Conservation (phyloP, 2,329 filamentous ascomycete genomes). For the Colletotrichum salicis region DNA sequence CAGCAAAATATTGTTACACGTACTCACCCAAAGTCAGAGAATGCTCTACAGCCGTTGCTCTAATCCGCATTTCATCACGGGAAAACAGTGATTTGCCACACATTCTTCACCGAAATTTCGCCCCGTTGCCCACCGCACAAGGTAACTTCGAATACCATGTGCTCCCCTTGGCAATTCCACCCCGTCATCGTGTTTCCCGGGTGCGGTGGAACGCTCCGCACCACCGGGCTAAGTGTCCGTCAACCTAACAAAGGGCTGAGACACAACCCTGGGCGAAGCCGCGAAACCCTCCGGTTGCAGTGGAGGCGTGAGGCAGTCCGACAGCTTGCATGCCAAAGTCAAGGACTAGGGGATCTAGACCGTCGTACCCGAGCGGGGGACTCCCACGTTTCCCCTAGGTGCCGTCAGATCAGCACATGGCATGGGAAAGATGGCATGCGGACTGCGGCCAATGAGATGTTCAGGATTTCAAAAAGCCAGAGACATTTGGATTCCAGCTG, state of each 20-base stretch:
- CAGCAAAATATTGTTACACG: too few species aligned
- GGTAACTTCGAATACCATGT: background rate
- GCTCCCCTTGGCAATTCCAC: background rate
- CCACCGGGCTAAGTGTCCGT: background rate
- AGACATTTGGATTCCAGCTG: background rate
- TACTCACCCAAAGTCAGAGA: background rate
- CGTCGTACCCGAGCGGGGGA: background rate
- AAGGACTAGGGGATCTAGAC: background rate
- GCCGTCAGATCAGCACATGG: background rate
- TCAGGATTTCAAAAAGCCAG: background rate
- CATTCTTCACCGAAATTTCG: background rate
- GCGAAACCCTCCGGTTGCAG: background rate
- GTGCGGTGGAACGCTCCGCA: background rate
- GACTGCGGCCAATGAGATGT: background rate
- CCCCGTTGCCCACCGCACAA: too few species aligned
- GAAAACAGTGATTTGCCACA: background rate
- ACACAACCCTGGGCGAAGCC: background rate
- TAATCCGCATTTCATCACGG: background rate
- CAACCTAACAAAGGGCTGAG: background rate
- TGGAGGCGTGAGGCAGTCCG: background rate
- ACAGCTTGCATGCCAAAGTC: background rate
- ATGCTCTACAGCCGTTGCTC: too few species aligned
- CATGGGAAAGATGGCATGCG: background rate
- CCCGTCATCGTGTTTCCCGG: background rate
- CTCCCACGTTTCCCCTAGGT: background rate